These are phyloP conservation scores for Fusarium decemcellulare DNA, from an alignment of 2,329 filamentous ascomycete genomes.

Conservation along the genomic window DNA sequence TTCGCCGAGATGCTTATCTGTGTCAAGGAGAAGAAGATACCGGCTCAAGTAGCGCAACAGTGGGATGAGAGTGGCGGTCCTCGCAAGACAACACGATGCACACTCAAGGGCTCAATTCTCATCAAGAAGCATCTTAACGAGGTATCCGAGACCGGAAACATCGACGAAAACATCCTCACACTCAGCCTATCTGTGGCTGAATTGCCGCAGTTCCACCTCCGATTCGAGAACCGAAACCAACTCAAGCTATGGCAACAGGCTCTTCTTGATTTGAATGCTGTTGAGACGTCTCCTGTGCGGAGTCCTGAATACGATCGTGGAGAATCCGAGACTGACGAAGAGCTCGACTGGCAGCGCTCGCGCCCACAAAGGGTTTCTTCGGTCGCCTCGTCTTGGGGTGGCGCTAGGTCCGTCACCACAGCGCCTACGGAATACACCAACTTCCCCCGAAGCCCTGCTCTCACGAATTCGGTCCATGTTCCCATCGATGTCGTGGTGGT, in stretches of 20 bases:
- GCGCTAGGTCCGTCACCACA: conserved; percentile 85
- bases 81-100: conserved; percentile 81
- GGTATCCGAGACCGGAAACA: conserved; percentile 78
- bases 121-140: conserved; percentile 98
- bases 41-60: conserved; percentile 65
- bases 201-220: conserved; percentile 92
- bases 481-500: conserved; percentile 97
- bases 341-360: conserved; percentile 80
- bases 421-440: conserved; percentile 94
- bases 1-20: conserved; percentile 99
- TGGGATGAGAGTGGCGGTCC: conserved; percentile 75
- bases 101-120: conserved; percentile 95
- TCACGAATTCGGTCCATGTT: conserved; percentile 78
- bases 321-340: conserved; percentile 90
- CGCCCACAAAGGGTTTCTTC: conserved; percentile 83
- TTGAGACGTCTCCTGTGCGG: conserved; percentile 74
- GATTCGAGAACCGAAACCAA: conserved; percentile 87
- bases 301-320: conserved; percentile 83
- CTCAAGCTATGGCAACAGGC: conserved; percentile 93
- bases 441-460: conserved; percentile 64
- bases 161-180: conserved; percentile 88
- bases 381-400: conserved; percentile 85
- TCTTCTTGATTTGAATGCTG: conserved; percentile 83
- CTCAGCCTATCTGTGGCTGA: conserved; percentile 92
- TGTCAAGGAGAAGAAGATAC: conserved; percentile 93